phyloP scores from a whole-genome alignment of 139 green algal species.

The Coelastrella sp. region DNA sequence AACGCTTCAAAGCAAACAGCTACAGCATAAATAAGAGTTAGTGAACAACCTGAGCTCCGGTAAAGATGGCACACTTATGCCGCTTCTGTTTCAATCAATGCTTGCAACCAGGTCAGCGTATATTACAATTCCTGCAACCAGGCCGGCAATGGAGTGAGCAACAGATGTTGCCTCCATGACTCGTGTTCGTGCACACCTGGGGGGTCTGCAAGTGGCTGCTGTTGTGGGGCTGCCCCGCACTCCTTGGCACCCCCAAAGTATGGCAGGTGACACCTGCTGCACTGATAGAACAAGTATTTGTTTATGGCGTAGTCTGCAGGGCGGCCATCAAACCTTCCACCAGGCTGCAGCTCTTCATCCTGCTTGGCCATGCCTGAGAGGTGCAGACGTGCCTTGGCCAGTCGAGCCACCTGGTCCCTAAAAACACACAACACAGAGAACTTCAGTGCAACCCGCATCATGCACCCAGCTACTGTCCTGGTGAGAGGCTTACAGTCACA shows the following conservation, averaged over 20 bases:
- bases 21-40: too few species aligned
- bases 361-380: background rate
- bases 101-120: too few species aligned
- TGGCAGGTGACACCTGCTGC: constrained; percentile 46
- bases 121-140: too few species aligned
- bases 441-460: too few species aligned
- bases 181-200: background rate
- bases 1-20: background rate
- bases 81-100: too few species aligned
- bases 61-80: too few species aligned
- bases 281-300: constrained; percentile 42
- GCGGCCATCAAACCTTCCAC: constrained; percentile 43
- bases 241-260: constrained; percentile 58
- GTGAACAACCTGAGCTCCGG: too few species aligned
- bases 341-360: constrained; percentile 38
- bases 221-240: constrained; percentile 43
- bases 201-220: background rate
- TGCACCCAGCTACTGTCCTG: too few species aligned
- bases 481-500: background rate
- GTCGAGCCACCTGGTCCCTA: constrained; percentile 24
- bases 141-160: background rate
- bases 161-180: background rate
- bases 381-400: constrained; percentile 36
- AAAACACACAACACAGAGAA: too few species aligned
- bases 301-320: constrained; percentile 43